Conservation (phyloP, 441 rosid species). For the Eutrema salsugineum region DNA sequence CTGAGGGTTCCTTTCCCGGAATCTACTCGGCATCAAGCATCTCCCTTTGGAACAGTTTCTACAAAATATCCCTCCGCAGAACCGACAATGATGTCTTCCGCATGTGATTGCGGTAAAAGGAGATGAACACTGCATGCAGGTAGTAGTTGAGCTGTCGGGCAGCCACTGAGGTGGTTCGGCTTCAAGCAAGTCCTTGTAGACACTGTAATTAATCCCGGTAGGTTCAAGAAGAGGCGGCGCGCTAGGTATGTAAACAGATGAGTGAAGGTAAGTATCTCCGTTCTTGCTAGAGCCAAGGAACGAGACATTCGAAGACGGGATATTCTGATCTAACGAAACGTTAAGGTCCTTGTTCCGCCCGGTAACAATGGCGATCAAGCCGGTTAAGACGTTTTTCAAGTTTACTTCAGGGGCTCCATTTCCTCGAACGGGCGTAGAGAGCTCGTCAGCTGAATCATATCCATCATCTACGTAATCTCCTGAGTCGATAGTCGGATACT, state of each 20-base stretch:
- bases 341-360: conserved; percentile 52
- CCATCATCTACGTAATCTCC: conserved; percentile 55
- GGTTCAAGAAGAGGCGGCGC: conserved; percentile 93
- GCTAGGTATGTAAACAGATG: conserved; percentile 93
- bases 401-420: conserved; percentile 63
- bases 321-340: conserved; percentile 30
- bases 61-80: conserved; percentile 95
- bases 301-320: conserved; percentile 62
- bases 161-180: conserved; percentile 97
- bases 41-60: conserved; percentile 76
- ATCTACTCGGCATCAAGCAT: conserved; percentile 76
- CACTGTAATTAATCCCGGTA: conserved; percentile 46
- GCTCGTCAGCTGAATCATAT: conserved; percentile 52
- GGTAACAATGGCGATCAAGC: conserved; percentile 76
- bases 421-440: conserved; percentile 9
- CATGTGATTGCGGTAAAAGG: conserved; percentile 80
- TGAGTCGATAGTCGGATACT: conserved; percentile 40
- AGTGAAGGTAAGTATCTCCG: conserved; percentile 74
- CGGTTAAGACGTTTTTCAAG: conserved; percentile 74
- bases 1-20: conserved; percentile 88
- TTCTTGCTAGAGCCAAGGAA: conserved; percentile 75
- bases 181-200: conserved; percentile 57
- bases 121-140: conserved; percentile 80
- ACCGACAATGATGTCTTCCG: conserved; percentile 97
- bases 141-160: conserved; percentile 75